phyloP scores from a whole-genome alignment of 163 green algal genomes.

The Chloromonas sp. region DNA sequence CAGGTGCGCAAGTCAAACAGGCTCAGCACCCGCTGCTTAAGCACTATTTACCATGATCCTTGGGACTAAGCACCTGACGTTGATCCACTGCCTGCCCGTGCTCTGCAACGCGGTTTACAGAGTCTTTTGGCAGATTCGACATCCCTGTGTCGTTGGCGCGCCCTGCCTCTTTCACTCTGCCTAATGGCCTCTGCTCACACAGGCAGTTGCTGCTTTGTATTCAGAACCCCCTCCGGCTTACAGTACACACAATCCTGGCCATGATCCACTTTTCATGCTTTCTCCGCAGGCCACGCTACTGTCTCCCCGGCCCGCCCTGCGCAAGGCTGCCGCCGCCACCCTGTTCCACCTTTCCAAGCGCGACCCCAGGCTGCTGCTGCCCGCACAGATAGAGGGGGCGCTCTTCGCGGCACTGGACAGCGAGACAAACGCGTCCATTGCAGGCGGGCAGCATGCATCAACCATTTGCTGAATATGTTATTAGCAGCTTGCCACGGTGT shows the following conservation, averaged over 20 bases:
- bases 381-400: constrained; percentile 47
- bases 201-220: neutral
- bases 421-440: constrained; percentile 61
- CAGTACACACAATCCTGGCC: neutral
- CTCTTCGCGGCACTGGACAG: constrained; percentile 77
- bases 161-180: neutral
- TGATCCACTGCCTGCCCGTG: neutral
- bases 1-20: constrained; percentile 14
- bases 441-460: constrained; percentile 6
- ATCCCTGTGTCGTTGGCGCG: neutral
- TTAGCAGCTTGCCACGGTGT: no score
- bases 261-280: neutral
- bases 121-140: neutral
- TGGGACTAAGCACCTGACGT: neutral
- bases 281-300: constrained; percentile 54
- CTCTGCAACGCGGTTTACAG: neutral
- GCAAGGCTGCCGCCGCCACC: constrained; percentile 68
- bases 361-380: constrained; percentile 37
- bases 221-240: no score
- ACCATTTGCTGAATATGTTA: no score
- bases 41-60: no score
- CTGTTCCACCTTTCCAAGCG: constrained; percentile 75
- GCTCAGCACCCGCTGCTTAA: no score
- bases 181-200: neutral
- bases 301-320: constrained; percentile 64